Evolutionary conservation across 2,329 filamentous ascomycete genomes (phyloP).

Genomic region (Fonsecaea nubica): DNA sequence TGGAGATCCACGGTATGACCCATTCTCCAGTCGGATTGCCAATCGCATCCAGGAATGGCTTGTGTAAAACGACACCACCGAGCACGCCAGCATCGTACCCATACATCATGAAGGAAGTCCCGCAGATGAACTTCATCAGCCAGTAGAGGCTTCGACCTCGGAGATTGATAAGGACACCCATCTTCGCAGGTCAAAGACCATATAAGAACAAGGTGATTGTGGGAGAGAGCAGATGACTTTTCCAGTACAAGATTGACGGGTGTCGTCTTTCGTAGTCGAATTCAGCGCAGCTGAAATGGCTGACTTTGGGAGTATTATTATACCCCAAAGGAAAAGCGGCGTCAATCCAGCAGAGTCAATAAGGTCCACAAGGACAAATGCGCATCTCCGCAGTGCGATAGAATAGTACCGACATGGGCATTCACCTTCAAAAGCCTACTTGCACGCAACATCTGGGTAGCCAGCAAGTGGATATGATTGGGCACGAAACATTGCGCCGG

Average conservation of each 20-base stretch:
- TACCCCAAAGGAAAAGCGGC: not conserved
- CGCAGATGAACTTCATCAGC: slow-evolving; percentile 34
- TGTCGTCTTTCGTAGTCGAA: not conserved
- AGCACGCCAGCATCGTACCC: slow-evolving; percentile 48
- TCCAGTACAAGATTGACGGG: not conserved
- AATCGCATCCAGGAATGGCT: slow-evolving; percentile 44
- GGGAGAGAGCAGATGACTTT: not conserved
- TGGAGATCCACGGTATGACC: slow-evolving; percentile 43
- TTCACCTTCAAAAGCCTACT: slow-evolving; percentile 4
- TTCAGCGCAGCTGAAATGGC: not conserved
- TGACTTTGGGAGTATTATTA: not conserved
- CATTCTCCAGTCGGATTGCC: slow-evolving; percentile 31
- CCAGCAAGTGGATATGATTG: not conserved
- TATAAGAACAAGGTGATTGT: not conserved
- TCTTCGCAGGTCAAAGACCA: not conserved
- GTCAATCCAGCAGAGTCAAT: slow-evolving; percentile 1
- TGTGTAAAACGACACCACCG: slow-evolving; percentile 44
- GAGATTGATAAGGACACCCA: slow-evolving; percentile 19
- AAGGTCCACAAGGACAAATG: not conserved
- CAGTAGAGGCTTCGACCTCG: slow-evolving; percentile 29
- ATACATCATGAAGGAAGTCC: slow-evolving; percentile 46
- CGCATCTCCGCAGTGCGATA: not conserved
- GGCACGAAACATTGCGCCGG: not conserved
- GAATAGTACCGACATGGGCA: not conserved
- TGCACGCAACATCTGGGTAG: not conserved